These are phyloP conservation scores for Termitomyces sp. DNA, from an alignment of 768 basidiomycete species.

Conservation along the genomic window DNA sequence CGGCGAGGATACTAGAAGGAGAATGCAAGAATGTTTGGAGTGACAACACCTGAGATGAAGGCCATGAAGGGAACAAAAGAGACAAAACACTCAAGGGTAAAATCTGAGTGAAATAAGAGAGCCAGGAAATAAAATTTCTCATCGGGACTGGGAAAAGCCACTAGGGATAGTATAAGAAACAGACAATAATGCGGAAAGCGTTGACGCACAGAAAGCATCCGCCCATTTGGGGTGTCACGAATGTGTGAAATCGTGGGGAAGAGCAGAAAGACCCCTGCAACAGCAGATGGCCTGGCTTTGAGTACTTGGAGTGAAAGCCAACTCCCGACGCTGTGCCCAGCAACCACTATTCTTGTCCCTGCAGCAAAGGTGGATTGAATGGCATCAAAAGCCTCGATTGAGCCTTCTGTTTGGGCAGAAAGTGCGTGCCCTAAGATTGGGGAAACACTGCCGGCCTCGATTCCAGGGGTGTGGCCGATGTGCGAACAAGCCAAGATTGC, in stretches of 20 bases:
- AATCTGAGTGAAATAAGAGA: conserved; percentile 40
- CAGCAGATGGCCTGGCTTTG: conserved; percentile 32
- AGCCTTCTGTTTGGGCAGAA: conserved; percentile 45
- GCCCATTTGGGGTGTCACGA: conserved; percentile 58
- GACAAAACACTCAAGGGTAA: conserved; percentile 33
- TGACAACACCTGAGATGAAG: conserved; percentile 36
- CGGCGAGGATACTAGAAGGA: conserved; percentile 43
- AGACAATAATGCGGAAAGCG: background rate
- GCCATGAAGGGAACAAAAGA: conserved; percentile 45
- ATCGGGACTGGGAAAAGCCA: conserved; percentile 45
- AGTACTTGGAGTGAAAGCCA: conserved; percentile 63
- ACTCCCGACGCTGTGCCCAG: conserved; percentile 68
- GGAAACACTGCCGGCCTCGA: conserved; percentile 16
- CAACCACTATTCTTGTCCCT: conserved; percentile 36
- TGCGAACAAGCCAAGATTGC: conserved; percentile 60
- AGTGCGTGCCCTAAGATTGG: conserved; percentile 28
- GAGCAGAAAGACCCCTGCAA: conserved; percentile 49
- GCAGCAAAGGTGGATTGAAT: conserved; percentile 24
- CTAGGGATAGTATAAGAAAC: conserved; percentile 20
- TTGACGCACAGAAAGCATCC: conserved; percentile 45
- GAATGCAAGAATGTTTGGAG: conserved; percentile 46
- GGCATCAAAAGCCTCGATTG: conserved; percentile 48
- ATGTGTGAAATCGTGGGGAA: conserved; percentile 71
- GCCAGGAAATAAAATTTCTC: conserved; percentile 29
- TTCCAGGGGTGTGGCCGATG: conserved; percentile 53